phyloP scores from a whole-genome alignment of 2,329 filamentous ascomycete species.

The Fusarium fracticaudum region DNA sequence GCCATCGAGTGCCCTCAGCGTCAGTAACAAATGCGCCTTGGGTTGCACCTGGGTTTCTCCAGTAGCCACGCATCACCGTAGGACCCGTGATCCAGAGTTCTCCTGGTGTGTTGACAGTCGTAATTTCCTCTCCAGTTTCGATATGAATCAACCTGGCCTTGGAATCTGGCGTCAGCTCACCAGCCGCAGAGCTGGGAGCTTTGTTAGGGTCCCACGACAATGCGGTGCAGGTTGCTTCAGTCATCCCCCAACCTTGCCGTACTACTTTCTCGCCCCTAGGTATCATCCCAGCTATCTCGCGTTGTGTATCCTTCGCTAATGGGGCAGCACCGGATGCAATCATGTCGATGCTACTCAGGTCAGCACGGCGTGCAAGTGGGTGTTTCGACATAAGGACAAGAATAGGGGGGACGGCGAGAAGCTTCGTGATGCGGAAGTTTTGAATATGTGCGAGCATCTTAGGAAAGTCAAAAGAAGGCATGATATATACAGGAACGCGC shows the following conservation, averaged over 20 bases:
- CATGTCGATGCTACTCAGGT: constrained; percentile 71
- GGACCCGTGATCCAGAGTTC: constrained; percentile 80
- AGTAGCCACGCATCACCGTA: constrained; percentile 81
- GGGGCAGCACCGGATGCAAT: constrained; percentile 77
- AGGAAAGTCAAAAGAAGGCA: constrained; percentile 80
- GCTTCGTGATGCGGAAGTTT: constrained; percentile 72
- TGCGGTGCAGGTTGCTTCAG: constrained; percentile 78
- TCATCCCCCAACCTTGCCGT: constrained; percentile 88
- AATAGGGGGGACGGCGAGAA: constrained; percentile 78
- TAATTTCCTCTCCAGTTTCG: constrained; percentile 62
- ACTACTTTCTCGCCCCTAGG: constrained; percentile 47
- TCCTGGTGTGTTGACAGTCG: constrained; percentile 63
- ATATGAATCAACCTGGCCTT: constrained; percentile 72
- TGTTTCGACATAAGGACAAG: constrained; percentile 78
- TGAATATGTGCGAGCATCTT: constrained; percentile 75
- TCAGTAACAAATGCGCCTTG: constrained; percentile 62
- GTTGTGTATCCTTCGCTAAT: constrained; percentile 61
- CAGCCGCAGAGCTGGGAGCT: constrained; percentile 38
- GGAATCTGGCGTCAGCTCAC: constrained; percentile 50
- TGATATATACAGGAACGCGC: constrained; percentile 77
- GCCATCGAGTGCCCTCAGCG: constrained; percentile 66
- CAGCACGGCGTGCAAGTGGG: constrained; percentile 70
- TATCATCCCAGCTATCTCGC: constrained; percentile 61
- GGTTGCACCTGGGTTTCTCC: constrained; percentile 75
- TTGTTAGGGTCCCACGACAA: constrained; percentile 75